Base-by-base conservation (phyloP, 164 flowering plant genomes). In the Vitis cinerea region DNA sequence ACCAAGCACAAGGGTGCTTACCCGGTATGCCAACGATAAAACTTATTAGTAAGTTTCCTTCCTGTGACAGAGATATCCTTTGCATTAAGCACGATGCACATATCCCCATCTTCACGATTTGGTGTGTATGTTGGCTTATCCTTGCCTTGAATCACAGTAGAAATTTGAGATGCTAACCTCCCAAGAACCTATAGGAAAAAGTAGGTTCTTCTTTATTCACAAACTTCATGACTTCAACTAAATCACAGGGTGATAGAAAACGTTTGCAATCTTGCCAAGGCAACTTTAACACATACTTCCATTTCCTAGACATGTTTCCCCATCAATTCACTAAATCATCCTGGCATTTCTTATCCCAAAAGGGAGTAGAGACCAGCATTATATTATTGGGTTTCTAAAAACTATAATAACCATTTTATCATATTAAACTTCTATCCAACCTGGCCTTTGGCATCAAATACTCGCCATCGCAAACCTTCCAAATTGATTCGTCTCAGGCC, bases 1-100 rank as follows among this genome's bases (percentile, higher is more conserved):
- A 23, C 27, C 27, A 23, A 23, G 27, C 27, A 23, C 27, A 23
- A 23, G 27, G 27, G 27, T 23, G 27, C 91, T 91, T 86, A 72
- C 98, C 98, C 98, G 10, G 98, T 94, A 78, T 94, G 98, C 98
- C 97, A 92, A 17, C 72, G 73, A 57, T 89, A 94, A 50, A 86
- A 55, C 75, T 90, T 94, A 71, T 92, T 83, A 9, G 92, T 92
- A 66, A 94, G 84, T 69, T 94, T 94, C 69, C 91, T 86, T 65
- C 98, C 97, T 0, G 98, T 88, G 31, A 92, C 97, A 74, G 84
- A 74, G 10, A 94, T 59, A 72, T 94, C 97, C 79, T 92, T 92
- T 50, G 97, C 98, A 84, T 94, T 94, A 54, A 94, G 76, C 65
- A 94, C 92, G 77, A 94, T 77, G 81, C 98, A 94, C 92, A 94